phyloP scores from a whole-genome alignment of 2,329 filamentous ascomycete genomes.

The Botrytis fragariae region DNA sequence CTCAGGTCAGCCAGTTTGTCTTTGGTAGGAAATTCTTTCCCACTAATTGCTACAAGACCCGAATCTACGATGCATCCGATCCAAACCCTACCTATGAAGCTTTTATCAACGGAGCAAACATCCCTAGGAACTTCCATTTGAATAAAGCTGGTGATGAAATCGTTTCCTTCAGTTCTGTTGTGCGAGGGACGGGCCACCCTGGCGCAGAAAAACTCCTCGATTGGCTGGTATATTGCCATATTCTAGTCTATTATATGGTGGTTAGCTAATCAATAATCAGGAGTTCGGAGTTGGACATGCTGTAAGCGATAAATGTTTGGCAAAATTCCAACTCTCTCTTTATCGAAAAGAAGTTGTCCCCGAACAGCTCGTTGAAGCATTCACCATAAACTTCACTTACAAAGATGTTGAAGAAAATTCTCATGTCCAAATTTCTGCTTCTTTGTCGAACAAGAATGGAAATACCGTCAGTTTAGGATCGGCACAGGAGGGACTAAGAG shows the following conservation, averaged over 20 bases:
- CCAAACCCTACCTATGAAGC: neutral
- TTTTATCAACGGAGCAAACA: conserved; percentile 14
- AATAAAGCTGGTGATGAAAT: conserved; percentile 9
- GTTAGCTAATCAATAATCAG: conserved; percentile 22
- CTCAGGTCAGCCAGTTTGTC: conserved; percentile 25
- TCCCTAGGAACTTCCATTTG: neutral
- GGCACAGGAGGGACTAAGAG: conserved; percentile 18
- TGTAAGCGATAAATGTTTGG: conserved; percentile 27
- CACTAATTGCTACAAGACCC: conserved; percentile 3
- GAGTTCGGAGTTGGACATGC: conserved; percentile 31
- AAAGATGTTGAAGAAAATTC: conserved; percentile 11
- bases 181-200: conserved; percentile 18
- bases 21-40: conserved; percentile 13
- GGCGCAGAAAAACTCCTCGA: conserved; percentile 32
- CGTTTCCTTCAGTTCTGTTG: conserved; percentile 10
- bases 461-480: neutral
- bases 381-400: conserved; percentile 31
- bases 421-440: conserved; percentile 8
- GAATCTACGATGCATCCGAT: conserved; percentile 11
- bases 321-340: conserved; percentile 32
- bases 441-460: neutral
- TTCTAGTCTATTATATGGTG: neutral
- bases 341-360: conserved; percentile 25
- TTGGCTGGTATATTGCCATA: conserved; percentile 27
- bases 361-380: conserved; percentile 30